Evolutionary conservation across 306 rosid species (phyloP).

Genomic region (Rubus parviflorus): DNA sequence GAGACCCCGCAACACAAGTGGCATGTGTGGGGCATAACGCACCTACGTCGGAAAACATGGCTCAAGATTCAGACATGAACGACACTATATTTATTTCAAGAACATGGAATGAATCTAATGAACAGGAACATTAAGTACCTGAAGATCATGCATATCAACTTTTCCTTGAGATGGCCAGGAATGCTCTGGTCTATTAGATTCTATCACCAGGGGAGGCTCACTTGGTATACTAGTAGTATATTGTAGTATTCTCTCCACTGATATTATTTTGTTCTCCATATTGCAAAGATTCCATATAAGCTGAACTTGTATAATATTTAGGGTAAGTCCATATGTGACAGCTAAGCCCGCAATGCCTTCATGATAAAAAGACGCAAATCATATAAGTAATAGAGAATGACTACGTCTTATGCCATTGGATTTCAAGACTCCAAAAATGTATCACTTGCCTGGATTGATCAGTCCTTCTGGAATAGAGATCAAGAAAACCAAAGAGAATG

Average conservation of each 20-base stretch:
- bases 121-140: conserved; percentile 41
- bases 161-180: conserved; percentile 78
- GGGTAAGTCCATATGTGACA: conserved; percentile 77
- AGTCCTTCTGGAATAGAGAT: conserved; percentile 54
- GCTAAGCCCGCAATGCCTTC: conserved; percentile 82
- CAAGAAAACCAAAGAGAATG: conserved; percentile 54
- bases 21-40: conserved; percentile 87
- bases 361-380: conserved; percentile 9
- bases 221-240: conserved; percentile 60
- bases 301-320: conserved; percentile 47
- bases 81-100: neutral
- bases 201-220: conserved; percentile 71
- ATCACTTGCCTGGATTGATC: conserved; percentile 54
- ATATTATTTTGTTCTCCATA: conserved; percentile 78
- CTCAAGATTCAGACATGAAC: neutral
- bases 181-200: conserved; percentile 53
- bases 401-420: neutral
- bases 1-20: conserved; percentile 77
- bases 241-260: conserved; percentile 83
- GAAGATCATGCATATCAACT: conserved; percentile 63
- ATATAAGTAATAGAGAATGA: neutral
- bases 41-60: conserved; percentile 43
- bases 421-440: neutral
- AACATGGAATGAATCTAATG: too few relatives aligned
- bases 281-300: conserved; percentile 55